Percentiles rank a stretch among this genome's conserved stretches.
Evolutionary conservation across 1,284 basidiomycete genomes (phyloP).

Genomic region (Mycena sp.): DNA sequence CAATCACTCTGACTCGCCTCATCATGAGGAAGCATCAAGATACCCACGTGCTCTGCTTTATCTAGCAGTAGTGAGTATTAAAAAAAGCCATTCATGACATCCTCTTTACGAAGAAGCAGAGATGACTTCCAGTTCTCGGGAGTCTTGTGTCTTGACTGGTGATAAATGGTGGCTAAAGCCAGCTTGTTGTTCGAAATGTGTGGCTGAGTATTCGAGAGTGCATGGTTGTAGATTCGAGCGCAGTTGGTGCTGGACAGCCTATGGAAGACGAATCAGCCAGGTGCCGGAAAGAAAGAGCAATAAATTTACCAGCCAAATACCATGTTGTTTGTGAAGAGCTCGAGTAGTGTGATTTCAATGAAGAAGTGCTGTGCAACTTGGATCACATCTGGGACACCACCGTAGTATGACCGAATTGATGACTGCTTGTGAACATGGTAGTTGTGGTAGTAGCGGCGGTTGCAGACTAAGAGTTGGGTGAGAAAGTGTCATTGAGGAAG

Average conservation of each 20-base stretch:
- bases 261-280: not conserved
- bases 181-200: conserved; percentile 4
- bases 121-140: not conserved
- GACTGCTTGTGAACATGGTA: conserved; percentile 9
- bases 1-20: conserved; percentile 7
- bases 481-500: not conserved
- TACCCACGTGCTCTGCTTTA: not conserved
- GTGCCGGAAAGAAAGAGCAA: not conserved
- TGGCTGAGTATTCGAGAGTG: not conserved
- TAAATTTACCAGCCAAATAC: conserved; percentile 18
- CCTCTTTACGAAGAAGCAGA: not conserved
- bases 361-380: conserved; percentile 23
- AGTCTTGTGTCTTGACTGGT: not conserved
- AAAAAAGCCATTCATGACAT: conserved; percentile 7
- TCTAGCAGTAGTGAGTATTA: conserved; percentile 16
- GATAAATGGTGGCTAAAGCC: not conserved
- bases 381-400: conserved; percentile 5
- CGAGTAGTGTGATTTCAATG: conserved; percentile 12
- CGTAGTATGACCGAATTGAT: conserved; percentile 13
- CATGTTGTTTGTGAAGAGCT: conserved; percentile 16
- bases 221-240: conserved; percentile 1
- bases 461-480: conserved; percentile 2
- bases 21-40: conserved; percentile 8
- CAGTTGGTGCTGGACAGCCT: conserved; percentile 7
- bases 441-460: conserved; percentile 19